phyloP scores from a whole-genome alignment of 257 asterid species.

The Solanum verrucosum region DNA sequence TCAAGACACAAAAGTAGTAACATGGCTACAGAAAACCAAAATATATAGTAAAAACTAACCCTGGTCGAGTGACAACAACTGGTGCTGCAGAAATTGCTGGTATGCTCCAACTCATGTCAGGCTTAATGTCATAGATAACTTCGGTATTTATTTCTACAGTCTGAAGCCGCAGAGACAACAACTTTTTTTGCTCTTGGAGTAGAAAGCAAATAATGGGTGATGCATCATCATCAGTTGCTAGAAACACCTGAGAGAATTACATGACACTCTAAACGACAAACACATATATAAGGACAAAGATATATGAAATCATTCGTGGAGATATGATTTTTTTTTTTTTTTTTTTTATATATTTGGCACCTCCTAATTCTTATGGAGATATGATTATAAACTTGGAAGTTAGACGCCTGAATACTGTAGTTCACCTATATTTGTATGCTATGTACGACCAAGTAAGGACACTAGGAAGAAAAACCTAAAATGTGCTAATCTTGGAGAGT shows the following conservation, averaged over 20 bases:
- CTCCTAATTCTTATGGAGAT: background rate
- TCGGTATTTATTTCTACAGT: conserved; percentile 58
- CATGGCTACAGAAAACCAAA: background rate
- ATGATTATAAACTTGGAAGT: background rate
- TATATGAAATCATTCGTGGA: background rate
- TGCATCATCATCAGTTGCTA: conserved; percentile 74
- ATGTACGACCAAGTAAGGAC: background rate
- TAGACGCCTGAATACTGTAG: background rate
- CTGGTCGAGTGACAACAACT: conserved; percentile 79
- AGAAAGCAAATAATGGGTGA: conserved; percentile 77
- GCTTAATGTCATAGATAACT: conserved; percentile 67
- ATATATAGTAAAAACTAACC: conserved; percentile 28
- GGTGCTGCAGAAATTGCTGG: conserved; percentile 88
- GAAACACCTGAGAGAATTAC: conserved; percentile 54
- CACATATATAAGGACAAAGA: background rate
- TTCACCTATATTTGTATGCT: background rate
- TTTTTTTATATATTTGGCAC: background rate
- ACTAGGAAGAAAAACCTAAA: background rate
- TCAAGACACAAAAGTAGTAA: background rate
- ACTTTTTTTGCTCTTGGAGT: conserved; percentile 68
- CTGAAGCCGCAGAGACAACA: conserved; percentile 70
- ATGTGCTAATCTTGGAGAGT: background rate
- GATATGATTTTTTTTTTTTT: background rate
- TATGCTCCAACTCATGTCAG: conserved; percentile 94
- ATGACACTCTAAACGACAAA: background rate